A percentile compares a stretch with the other conserved stretches of the same genome.
Conservation (phyloP, 108 stramenopile genomes). For the Stephanodiscus minutulus region DNA sequence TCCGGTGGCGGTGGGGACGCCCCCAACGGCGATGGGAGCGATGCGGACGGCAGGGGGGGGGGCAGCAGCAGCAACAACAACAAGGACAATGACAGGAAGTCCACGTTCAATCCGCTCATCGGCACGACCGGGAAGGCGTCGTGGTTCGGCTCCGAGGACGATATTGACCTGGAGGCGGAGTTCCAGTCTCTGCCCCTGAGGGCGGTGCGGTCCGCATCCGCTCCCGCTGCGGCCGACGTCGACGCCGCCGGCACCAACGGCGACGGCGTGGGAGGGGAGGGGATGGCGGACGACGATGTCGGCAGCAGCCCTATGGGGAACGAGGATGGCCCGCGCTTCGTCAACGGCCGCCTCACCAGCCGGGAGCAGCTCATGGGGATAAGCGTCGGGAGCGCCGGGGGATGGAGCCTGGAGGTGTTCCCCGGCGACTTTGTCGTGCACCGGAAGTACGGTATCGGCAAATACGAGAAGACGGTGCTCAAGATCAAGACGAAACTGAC, state of each 20-base stretch:
- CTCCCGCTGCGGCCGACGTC: slow-evolving; percentile 1
- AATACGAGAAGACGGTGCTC: slow-evolving; percentile 70
- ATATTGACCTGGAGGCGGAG: slow-evolving; percentile 49
- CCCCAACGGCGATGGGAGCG: slow-evolving; percentile 40
- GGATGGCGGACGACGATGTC: background rate
- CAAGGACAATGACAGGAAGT: background rate
- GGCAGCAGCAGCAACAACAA: slow-evolving; percentile 9
- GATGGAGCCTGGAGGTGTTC: slow-evolving; percentile 80
- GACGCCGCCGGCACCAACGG: background rate
- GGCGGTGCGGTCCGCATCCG: background rate
- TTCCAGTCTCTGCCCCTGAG: slow-evolving; percentile 23
- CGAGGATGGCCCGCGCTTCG: slow-evolving; percentile 18
- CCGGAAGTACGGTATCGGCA: slow-evolving; percentile 81
- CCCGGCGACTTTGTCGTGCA: slow-evolving; percentile 89
- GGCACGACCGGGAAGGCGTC: slow-evolving; percentile 8
- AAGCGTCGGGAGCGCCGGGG: slow-evolving; percentile 75
- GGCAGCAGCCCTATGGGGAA: background rate
- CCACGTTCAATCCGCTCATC: slow-evolving; percentile 15
- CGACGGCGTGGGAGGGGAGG: background rate
- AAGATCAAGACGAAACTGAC: slow-evolving; percentile 67
- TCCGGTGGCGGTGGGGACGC: background rate
- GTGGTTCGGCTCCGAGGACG: slow-evolving; percentile 76
- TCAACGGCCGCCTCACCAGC: slow-evolving; percentile 60
- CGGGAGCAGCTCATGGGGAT: slow-evolving; percentile 69
- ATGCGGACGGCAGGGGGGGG: slow-evolving; percentile 35